Conservation (phyloP, 2,329 filamentous ascomycete genomes). For the Lecanosticta acicola region DNA sequence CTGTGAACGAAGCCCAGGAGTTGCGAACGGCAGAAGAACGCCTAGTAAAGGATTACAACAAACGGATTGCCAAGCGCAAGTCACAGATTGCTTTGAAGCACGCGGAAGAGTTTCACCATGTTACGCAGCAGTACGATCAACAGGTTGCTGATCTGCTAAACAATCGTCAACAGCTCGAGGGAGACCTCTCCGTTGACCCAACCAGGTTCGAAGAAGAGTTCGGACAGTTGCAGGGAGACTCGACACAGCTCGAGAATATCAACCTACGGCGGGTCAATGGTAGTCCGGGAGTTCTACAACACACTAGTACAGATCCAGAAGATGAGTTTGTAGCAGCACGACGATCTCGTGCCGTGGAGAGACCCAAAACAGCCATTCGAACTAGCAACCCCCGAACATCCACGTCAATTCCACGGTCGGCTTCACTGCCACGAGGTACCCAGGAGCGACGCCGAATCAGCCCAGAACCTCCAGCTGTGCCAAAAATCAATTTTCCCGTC, state of each 20-base stretch:
- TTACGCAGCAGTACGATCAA: conserved; percentile 33
- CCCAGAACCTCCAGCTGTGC: conserved; percentile 5
- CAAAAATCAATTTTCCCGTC: conserved; percentile 8
- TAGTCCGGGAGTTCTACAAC: not conserved
- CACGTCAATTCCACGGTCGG: conserved; percentile 22
- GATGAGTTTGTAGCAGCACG: not conserved
- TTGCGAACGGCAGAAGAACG: conserved; percentile 29
- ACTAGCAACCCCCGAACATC: conserved; percentile 25
- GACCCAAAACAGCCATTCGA: not conserved
- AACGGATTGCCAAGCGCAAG: conserved; percentile 30
- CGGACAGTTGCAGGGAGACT: conserved; percentile 23
- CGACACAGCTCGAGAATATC: conserved; percentile 15
- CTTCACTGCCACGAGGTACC: conserved; percentile 13
- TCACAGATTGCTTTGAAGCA: conserved; percentile 35
- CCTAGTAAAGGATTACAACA: conserved; percentile 32
- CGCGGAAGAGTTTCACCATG: conserved; percentile 29
- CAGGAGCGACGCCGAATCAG: not conserved
- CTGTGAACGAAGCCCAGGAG: conserved; percentile 22
- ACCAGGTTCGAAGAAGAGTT: conserved; percentile 31
- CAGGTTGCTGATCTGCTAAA: conserved; percentile 28
- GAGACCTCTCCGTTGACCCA: conserved; percentile 31
- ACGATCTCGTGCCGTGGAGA: not conserved
- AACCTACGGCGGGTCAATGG: not conserved
- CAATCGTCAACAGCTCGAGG: conserved; percentile 27
- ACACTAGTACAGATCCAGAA: not conserved